Percentiles rank a stretch among this genome's conserved stretches.
Evolutionary conservation across 1,139 yeast species (phyloP).

Genomic region (Protomyces gravidus): DNA sequence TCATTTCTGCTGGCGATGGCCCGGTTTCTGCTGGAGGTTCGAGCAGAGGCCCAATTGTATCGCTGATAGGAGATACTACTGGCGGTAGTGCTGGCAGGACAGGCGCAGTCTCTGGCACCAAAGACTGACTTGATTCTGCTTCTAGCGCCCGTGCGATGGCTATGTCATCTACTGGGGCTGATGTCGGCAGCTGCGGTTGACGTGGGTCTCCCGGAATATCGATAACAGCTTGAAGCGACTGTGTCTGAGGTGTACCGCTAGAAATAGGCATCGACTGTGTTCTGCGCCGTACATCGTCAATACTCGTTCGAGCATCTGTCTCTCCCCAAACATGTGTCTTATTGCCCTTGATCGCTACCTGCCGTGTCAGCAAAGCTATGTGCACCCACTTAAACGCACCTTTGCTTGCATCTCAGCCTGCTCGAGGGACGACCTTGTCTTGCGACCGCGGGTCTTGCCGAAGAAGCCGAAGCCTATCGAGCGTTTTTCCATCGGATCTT

Average conservation of each 20-base stretch:
- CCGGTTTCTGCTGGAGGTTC: background rate
- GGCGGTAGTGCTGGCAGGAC: background rate
- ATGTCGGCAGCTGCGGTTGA: too few relatives aligned
- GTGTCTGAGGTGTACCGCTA: too few relatives aligned
- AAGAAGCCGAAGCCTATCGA: constrained; percentile 24
- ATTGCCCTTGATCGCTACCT: constrained; percentile 16
- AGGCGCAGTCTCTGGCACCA: background rate
- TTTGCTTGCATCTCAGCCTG: constrained; percentile 20
- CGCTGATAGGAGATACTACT: background rate
- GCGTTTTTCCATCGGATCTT: background rate
- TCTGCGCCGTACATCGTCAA: too few relatives aligned
- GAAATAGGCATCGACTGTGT: too few relatives aligned
- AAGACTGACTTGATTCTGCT: too few relatives aligned
- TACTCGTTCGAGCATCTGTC: background rate
- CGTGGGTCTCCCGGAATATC: too few relatives aligned
- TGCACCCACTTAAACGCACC: background rate
- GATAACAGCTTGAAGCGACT: too few relatives aligned
- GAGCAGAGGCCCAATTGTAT: background rate
- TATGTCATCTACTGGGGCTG: too few relatives aligned
- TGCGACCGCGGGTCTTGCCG: constrained; percentile 3
- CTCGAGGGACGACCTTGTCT: constrained; percentile 5
- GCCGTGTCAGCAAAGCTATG: background rate
- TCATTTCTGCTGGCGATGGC: background rate
- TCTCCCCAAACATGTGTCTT: constrained; percentile 23
- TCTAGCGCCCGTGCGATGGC: too few relatives aligned